Evolutionary conservation across 163 green algal species (phyloP).

Genomic region (Coccomyxa subellipsoidea): DNA sequence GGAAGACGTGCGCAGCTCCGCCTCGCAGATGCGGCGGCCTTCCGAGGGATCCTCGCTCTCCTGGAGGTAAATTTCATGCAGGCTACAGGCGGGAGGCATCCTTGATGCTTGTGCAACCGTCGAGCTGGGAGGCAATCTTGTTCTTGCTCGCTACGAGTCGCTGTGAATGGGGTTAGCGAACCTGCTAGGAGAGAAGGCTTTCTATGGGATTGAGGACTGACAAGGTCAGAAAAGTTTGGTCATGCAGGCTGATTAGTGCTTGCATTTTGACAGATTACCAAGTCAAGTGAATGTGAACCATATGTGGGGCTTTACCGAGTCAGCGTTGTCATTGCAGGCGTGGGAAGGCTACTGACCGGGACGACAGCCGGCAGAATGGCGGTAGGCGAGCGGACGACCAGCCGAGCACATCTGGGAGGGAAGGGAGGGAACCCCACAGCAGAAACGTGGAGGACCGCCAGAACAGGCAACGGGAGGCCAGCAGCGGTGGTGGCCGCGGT

Average conservation of each 20-base stretch:
- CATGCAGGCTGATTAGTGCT: too few relatives aligned
- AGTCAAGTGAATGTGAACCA: too few relatives aligned
- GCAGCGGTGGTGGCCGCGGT: too few relatives aligned
- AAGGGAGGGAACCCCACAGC: background rate
- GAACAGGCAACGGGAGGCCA: background rate
- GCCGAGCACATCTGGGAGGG: background rate
- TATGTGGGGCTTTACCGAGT: background rate
- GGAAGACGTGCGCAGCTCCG: slow-evolving; percentile 32
- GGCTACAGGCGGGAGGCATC: too few relatives aligned
- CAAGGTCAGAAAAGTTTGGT: too few relatives aligned
- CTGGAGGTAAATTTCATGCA: slow-evolving; percentile 27
- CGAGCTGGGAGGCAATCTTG: too few relatives aligned
- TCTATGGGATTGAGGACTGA: too few relatives aligned
- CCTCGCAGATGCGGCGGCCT: slow-evolving; percentile 43
- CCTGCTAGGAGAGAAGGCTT: too few relatives aligned
- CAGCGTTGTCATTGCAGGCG: background rate
- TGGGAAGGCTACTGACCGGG: background rate
- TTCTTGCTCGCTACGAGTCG: too few relatives aligned
- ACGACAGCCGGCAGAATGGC: background rate
- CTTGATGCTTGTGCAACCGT: too few relatives aligned
- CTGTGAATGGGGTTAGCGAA: too few relatives aligned
- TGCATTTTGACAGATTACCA: too few relatives aligned
- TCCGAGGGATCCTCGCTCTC: background rate
- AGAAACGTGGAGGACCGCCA: background rate
- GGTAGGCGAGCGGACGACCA: background rate